Base-by-base conservation (phyloP, 1,139 yeast genomes). In the Kodamaea fungicola region DNA sequence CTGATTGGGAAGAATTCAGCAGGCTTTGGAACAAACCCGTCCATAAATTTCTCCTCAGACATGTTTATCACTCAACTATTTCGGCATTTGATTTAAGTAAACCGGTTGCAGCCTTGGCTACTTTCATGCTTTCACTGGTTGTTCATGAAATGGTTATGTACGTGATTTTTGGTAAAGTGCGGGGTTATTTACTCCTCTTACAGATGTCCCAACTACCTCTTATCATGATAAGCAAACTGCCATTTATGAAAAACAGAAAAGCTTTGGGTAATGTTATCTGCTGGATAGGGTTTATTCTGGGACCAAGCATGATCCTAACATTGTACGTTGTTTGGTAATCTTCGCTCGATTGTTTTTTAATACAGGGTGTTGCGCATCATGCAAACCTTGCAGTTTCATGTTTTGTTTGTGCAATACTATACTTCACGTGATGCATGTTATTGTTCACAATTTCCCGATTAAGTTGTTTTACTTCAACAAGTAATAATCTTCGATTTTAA, bases 1-100 rank as follows among this genome's bases (percentile, higher is more conserved):
- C 85, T 22, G 83, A 89, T 34, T 92, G 97, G 96, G 89, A 86
- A 40, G 92, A 89, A 56, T 92, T 86, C 62, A 85, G 97, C 7
- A 75, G 97, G 47, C 80, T 86, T 47, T 94, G 99, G 98, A 92
- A 92, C 57, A 75, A 79, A 7, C 97, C 97, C 0, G 97, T 94
- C n/a, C 97, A 92, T 59, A 78, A 81, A 48, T 92, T 92, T 52
- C 66, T 92, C 42, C 67, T 89, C 32, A 76, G 97, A 46, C 99
- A 94, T 55, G 98, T 92, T 7, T 94, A 92, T 59, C 97, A 89
- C 57, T 83, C 95, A 23, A 80, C 94, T 10, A 86, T 92, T 42
- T 80, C 94, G 46, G 81, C 90, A 0, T 70, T 89, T 35, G 71
- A 78, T 34, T 68, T 89, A 38, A 75, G 78, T 46, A 87, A 82